Conservation (phyloP, 345 rosid species). For the Ricinus communis region DNA sequence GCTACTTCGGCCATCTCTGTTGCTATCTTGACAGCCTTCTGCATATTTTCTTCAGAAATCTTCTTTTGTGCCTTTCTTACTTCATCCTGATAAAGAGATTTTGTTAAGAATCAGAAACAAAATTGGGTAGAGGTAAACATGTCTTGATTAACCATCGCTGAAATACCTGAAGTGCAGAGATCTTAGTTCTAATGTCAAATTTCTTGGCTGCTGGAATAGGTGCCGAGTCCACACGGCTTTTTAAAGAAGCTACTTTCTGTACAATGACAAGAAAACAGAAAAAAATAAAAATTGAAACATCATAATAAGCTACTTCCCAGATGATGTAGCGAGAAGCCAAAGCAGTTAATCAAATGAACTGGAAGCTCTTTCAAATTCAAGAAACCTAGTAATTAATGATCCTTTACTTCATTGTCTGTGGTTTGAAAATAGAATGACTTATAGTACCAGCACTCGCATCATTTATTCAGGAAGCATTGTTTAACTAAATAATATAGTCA, state of each 20-base stretch:
- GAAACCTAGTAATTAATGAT: not conserved
- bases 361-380: not conserved
- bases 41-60: constrained; percentile 79
- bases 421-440: not conserved
- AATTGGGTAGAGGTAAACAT: not conserved
- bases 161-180: constrained; percentile 69
- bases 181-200: constrained; percentile 76
- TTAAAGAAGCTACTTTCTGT: constrained; percentile 81
- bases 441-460: not conserved
- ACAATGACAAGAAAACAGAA: constrained; percentile 14
- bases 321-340: not conserved
- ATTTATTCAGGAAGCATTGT: not conserved
- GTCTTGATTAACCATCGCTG: not conserved
- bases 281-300: not conserved
- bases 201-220: constrained; percentile 83
- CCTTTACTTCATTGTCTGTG: not conserved
- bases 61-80: constrained; percentile 80
- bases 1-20: constrained; percentile 66
- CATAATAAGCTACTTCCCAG: not conserved
- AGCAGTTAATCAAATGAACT: not conserved
- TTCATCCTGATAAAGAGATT: constrained; percentile 46
- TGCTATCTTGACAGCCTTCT: constrained; percentile 66
- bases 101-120: not conserved
- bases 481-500: not conserved
- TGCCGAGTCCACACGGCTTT: constrained; percentile 71